Percentiles rank a stretch among this genome's conserved stretches.
These are phyloP conservation scores for Suillus lakei DNA, from an alignment of 768 basidiomycete genomes.

Conservation along the genomic window DNA sequence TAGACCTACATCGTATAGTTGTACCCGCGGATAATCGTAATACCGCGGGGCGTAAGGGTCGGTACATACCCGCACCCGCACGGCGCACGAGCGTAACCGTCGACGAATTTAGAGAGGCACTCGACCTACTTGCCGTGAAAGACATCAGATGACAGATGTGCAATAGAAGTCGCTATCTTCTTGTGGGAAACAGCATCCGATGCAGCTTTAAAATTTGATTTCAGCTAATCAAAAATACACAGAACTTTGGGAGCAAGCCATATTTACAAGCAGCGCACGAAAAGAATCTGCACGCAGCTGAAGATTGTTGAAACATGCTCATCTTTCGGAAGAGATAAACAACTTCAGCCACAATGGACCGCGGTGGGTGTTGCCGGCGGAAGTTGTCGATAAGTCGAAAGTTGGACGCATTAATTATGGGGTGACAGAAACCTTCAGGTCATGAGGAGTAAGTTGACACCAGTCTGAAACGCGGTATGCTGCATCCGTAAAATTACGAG, in stretches of 20 bases:
- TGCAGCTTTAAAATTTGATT: too few relatives aligned
- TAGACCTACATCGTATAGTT: constrained; percentile 32
- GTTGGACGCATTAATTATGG: neutral
- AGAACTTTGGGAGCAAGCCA: too few relatives aligned
- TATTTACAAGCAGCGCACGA: neutral
- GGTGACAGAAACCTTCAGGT: neutral
- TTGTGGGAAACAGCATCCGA: neutral
- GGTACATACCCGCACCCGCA: neutral
- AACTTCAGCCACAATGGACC: neutral
- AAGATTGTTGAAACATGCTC: neutral
- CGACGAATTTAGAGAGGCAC: neutral
- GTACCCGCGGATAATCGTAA: neutral
- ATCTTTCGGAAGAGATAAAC: too few relatives aligned
- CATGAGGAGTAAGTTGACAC: neutral
- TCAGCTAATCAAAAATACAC: too few relatives aligned
- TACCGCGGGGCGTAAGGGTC: neutral
- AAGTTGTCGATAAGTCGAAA: neutral
- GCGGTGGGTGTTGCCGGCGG: neutral
- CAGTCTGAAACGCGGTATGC: constrained; percentile 1
- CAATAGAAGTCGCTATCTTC: neutral
- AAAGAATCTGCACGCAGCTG: neutral
- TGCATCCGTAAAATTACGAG: constrained; percentile 3
- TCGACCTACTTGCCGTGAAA: neutral
- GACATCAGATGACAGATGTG: neutral
- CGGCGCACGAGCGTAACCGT: neutral